A percentile compares a stretch with the other conserved stretches of the same genome.
Conservation (phyloP, 176 grass and related monocot genomes). For the Leersia perrieri region DNA sequence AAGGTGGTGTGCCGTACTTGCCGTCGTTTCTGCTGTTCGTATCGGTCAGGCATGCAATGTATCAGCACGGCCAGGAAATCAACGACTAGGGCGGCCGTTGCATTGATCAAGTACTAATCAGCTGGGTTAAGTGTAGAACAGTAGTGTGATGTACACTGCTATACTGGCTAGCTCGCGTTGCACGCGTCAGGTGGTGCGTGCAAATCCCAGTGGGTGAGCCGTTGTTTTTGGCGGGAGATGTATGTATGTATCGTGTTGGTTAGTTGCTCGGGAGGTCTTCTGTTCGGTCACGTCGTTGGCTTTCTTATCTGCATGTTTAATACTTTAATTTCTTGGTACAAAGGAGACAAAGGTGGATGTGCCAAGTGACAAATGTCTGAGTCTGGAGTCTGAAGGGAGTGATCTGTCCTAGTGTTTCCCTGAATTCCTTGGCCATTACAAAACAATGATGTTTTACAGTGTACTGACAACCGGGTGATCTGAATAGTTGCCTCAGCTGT, state of each 20-base stretch:
- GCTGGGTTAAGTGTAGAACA: neutral
- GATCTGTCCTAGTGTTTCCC: neutral
- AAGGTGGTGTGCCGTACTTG: neutral
- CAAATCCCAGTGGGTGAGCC: constrained; percentile 44
- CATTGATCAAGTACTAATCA: neutral
- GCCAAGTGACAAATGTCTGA: constrained; percentile 25
- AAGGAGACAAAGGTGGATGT: constrained; percentile 32
- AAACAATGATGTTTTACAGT: neutral
- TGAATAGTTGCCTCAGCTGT: neutral
- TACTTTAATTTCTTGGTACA: neutral
- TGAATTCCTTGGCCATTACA: neutral
- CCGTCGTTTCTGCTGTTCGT: constrained; percentile 18
- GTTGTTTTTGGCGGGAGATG: constrained; percentile 12
- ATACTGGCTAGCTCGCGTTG: neutral
- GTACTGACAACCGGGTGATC: neutral
- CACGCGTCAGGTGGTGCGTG: constrained; percentile 19
- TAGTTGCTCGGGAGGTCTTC: constrained; percentile 8
- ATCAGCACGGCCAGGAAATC: neutral
- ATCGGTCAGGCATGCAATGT: neutral
- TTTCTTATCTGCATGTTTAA: constrained; percentile 8
- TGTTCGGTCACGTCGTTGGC: neutral
- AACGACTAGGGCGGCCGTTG: neutral
- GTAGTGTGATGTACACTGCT: neutral
- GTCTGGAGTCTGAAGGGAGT: neutral
- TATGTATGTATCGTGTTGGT: constrained; percentile 6